Evolutionary conservation across 78 protist species (phyloP).

Genomic region (Dictyostelium citrinum): DNA sequence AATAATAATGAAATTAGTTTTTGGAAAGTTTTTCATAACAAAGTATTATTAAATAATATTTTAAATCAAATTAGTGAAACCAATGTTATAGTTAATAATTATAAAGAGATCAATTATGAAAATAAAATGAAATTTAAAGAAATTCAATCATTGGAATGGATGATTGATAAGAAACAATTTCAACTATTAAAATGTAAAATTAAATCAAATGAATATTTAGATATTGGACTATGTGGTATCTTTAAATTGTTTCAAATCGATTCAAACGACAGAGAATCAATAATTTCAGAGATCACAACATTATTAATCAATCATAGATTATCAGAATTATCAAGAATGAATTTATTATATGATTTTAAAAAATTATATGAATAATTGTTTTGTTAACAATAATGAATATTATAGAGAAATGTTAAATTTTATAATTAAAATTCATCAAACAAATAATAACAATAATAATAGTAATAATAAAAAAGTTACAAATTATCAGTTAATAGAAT

Average conservation of each 20-base stretch:
- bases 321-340: background rate
- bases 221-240: background rate
- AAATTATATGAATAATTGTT: background rate
- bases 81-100: background rate
- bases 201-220: background rate
- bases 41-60: background rate
- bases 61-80: background rate
- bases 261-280: background rate
- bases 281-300: background rate
- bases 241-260: background rate
- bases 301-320: background rate
- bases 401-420: background rate
- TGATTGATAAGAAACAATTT: background rate
- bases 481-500: background rate
- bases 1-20: background rate
- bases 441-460: background rate
- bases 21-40: constrained; percentile 2
- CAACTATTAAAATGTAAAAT: constrained; percentile 12
- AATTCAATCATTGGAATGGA: background rate
- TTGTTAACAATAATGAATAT: background rate
- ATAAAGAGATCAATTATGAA: background rate
- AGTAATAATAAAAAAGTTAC: background rate
- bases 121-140: background rate
- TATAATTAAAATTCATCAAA: background rate
- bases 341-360: background rate